Base-by-base conservation (phyloP, 2,329 filamentous ascomycete species). In the Trichoderma sp. region DNA sequence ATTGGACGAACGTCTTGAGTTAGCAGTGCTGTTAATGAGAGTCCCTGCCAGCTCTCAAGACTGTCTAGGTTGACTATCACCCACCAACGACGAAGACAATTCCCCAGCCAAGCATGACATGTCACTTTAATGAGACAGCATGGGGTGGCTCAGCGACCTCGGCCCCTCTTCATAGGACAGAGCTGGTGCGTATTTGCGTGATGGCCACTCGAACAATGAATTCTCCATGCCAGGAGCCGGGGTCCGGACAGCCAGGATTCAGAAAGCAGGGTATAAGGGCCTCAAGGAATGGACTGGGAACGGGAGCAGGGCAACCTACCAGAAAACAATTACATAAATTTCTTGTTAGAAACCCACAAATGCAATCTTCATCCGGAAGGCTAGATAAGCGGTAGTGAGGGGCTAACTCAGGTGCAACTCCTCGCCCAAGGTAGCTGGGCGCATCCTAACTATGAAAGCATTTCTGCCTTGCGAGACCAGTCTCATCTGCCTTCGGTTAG, bases 41-140 rank as follows among this genome's bases (percentile, higher is more conserved):
- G 17, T 3, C 34, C 8, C 7, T 59, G 6, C n/a, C 17, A 23
- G 26, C 32, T 43, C 17, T n/a, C n/a, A 50, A 53, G 4, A 28
- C 6, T 20, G 30, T 20, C 11, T 30, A n/a, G 23, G 61, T 12
- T 32, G 55, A 34, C 30, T 8, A 23, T 57, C 47, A 30, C 64
- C 30, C 26, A 32, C 32, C 59, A 70, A 64, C 58, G 30, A 20
- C 12, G 39, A 57, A 32, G 36, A 57, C 30, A 61, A 39, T 50
- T 61, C 39, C 55, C 43, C 23, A 39, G 69, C 34, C 63, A 53
- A 43, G 69, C 62, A 71, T 71, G 69, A 71, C 62, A 58, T 50
- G 69, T 71, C 69, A 71, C 39, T 67, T 62, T 71, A 26, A 2
- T 61, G 63, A 28, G 39, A 62, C 69, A 28, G 63, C 63, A 65